Evolutionary conservation across 176 grass and related monocot species (phyloP).

Genomic region (Rhynchospora tenuis): DNA sequence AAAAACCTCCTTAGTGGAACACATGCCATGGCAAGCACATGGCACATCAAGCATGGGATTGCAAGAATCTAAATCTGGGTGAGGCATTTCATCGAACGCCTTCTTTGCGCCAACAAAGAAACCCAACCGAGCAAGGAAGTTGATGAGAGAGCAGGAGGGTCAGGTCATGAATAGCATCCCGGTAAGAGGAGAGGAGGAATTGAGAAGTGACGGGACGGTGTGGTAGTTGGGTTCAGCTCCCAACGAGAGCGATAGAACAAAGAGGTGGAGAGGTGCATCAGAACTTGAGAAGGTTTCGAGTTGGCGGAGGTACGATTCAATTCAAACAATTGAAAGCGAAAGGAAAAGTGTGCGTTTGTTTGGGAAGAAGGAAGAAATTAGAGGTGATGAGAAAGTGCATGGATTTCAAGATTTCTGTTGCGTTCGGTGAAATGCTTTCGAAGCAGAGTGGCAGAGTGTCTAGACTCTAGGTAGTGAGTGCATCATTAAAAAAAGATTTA

Average conservation of each 20-base stretch:
- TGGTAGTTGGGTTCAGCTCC: constrained; percentile 50
- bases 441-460: constrained; percentile 22
- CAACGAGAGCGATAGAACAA: constrained; percentile 44
- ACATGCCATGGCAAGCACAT: constrained; percentile 24
- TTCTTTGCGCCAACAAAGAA: constrained; percentile 31
- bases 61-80: constrained; percentile 45
- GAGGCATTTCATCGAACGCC: constrained; percentile 56
- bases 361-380: constrained; percentile 28
- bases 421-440: constrained; percentile 31
- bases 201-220: constrained; percentile 68
- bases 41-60: constrained; percentile 66
- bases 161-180: no score
- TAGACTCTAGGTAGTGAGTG: constrained; percentile 26
- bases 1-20: constrained; percentile 32
- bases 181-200: no score
- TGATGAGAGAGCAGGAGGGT: constrained; percentile 47
- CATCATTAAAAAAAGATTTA: background rate
- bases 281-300: background rate
- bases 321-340: constrained; percentile 83
- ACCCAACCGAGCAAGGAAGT: constrained; percentile 25
- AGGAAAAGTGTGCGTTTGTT: constrained; percentile 32
- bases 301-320: constrained; percentile 40
- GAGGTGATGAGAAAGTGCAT: constrained; percentile 72
- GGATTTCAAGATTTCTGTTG: constrained; percentile 40
- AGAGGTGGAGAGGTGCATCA: constrained; percentile 37